Evolutionary conservation across 306 rosid genomes (phyloP), one percentile per base, ranked within the genome.

Genomic region (Begonia fuchsioides): DNA sequence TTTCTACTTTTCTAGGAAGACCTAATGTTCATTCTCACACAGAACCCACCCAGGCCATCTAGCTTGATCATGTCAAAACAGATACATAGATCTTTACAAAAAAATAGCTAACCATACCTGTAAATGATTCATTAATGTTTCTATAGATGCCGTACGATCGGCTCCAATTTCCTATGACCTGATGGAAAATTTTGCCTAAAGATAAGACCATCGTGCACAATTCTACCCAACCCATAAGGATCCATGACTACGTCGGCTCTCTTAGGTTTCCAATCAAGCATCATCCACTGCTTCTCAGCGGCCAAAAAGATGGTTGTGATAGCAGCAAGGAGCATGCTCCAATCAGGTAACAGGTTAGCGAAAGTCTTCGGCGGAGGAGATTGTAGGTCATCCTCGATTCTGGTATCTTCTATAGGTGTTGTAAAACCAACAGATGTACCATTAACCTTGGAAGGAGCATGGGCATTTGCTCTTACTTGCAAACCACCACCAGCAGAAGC

Each of bases 281-380:
- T 92, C 86, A 83, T 92, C 99, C 99, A 92, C 75, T 92, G 96
- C 70, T 92, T 92, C 78, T 92, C 99, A 0, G 99, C 96, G 1
- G 99, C 99, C 77, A 92, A 69, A 78, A 92, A 92, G 61, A 86
- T 72, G 12, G 96, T 92, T 9, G 99, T 92, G 48, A 92, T 86
- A 47, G 99, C 99, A 58, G 99, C 99, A 68, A 92, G 96, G 55
- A 92, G 99, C 96, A 92, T 80, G 60, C 99, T 92, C 99, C 99
- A 92, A 57, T 92, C 96, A 73, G 99, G 99, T 63, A 92, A 74
- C 57, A 76, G 87, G 61, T 92, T 86, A 61, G 86, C 86, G 62
- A 92, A 92, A 62, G 99, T 92, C 70, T 93, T 70, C 0, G 98
- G 76, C 11, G 82, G 68, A 51, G 81, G 72, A 9, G 94, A 82